Evolutionary conservation across 495 filamentous ascomycete species (phyloP).

Genomic region (Podospora conica): DNA sequence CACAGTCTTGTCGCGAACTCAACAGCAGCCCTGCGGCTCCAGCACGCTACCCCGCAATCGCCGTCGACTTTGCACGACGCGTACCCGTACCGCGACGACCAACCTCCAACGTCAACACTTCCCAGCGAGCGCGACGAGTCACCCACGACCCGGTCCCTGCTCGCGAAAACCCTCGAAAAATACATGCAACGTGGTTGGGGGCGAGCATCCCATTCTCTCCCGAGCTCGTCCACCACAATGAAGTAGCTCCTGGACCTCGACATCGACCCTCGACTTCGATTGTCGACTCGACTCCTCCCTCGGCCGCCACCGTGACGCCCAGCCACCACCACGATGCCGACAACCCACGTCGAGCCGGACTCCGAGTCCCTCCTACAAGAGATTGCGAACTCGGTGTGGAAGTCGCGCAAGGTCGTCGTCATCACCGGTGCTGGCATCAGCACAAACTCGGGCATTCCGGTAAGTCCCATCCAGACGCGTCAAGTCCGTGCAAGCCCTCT

Average conservation of each 20-base stretch:
- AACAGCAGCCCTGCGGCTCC: not conserved
- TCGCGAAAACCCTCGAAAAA: not conserved
- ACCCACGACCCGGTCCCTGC: not conserved
- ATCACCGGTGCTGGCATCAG: slow-evolving; percentile 67
- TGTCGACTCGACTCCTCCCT: not conserved
- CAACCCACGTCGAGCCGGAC: slow-evolving; percentile 44
- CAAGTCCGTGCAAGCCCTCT: not conserved
- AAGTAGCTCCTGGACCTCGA: not conserved
- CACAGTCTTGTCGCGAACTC: not conserved
- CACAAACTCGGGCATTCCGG: slow-evolving; percentile 67
- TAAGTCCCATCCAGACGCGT: slow-evolving; percentile 31
- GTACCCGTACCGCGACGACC: not conserved
- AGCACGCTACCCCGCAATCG: slow-evolving; percentile 12
- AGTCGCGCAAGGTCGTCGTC: slow-evolving; percentile 58
- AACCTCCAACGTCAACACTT: slow-evolving; percentile 1
- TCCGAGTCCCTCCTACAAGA: slow-evolving; percentile 50
- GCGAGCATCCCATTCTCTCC: not conserved
- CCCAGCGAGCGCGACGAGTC: not conserved
- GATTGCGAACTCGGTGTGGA: slow-evolving; percentile 54
- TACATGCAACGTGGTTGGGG: not conserved
- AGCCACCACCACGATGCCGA: slow-evolving; percentile 42
- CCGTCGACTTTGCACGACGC: slow-evolving; percentile 7
- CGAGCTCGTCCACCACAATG: not conserved
- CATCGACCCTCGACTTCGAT: not conserved
- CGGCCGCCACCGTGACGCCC: not conserved